Base-by-base conservation (phyloP, 768 basidiomycete genomes). In the Termitomyces sp. region DNA sequence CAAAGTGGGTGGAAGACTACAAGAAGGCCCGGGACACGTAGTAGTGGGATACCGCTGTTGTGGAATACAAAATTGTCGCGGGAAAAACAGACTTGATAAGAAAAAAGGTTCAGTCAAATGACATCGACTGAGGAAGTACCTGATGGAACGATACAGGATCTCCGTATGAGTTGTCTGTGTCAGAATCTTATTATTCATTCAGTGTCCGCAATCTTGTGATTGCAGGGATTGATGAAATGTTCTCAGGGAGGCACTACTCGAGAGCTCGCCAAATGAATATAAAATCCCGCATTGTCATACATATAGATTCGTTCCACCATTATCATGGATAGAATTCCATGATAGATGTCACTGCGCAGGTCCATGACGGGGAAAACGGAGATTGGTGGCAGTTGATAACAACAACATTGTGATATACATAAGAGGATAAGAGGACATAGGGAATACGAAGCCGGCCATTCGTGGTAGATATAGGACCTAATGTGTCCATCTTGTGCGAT, bases 1-100 rank as follows among this genome's bases (percentile, higher is more conserved):
- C 79, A 66, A 82, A 80, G 59, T 98, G 94, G 94, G 81, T 97
- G 34, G 85, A 88, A 22, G 87, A 90, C 51, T 95, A 83, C 78
- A 98, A 98, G 74, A 75, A 71, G 62, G 69, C 58, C 10, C 68
- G 80, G 65, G 75, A 74, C 34, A 55, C 14, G n/a, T 53, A 60
- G 59, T 12, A 22, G 22, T 41, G 28, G 28, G 24, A 21, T 17
- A 21, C 34, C 9, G 28, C 32, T 26, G 1, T 40, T 30, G n/a
- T 34, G 30, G 15, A 32, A 11, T 41, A 17, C 43, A 44, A 44
- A 40, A 45, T 15, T 10, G 35, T 51, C 37, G 26, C 55, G 45
- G 42, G 30, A 41, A 30, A 40, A 45, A 43, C 22, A 43, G 34
- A 21, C 38, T 43, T 21, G 35, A 24, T 19, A 37, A 43, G 24